Percentiles rank a stretch among this genome's conserved stretches.
Evolutionary conservation across 2,329 filamentous ascomycete genomes (phyloP).

Genomic region (Aspergillus amoenus): DNA sequence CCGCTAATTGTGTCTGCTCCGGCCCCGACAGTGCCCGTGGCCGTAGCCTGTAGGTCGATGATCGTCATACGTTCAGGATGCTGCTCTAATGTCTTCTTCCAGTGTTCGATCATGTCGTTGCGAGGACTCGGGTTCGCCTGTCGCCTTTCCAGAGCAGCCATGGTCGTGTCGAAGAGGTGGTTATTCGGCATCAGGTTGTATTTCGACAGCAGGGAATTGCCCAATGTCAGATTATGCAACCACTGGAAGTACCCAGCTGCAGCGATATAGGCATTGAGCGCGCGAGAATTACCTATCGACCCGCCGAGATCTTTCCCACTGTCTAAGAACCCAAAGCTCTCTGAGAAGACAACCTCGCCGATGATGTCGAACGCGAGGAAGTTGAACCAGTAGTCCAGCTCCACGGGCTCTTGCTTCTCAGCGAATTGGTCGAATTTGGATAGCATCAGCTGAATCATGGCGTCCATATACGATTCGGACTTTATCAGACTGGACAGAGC

Average conservation of each 20-base stretch:
- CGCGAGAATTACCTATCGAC: conserved; percentile 1
- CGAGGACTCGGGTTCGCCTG: background rate
- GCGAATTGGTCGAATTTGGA: background rate
- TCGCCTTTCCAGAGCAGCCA: background rate
- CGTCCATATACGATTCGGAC: background rate
- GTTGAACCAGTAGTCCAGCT: conserved; percentile 7
- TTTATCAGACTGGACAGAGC: background rate
- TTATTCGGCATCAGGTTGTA: background rate
- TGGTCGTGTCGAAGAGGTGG: conserved; percentile 1
- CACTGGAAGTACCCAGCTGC: background rate
- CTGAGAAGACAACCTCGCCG: conserved; percentile 6
- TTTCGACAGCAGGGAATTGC: background rate
- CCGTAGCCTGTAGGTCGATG: background rate
- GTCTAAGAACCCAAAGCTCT: conserved; percentile 6
- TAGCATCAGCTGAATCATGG: background rate
- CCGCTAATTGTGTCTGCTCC: background rate
- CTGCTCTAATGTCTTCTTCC: background rate
- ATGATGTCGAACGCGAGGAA: conserved; percentile 8
- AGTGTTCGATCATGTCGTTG: conserved; percentile 6
- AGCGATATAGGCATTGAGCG: background rate
- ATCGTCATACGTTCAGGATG: background rate
- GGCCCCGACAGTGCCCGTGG: background rate
- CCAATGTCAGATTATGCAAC: background rate
- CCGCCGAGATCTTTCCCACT: background rate
- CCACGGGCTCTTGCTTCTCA: background rate